Percentiles rank a stretch among this genome's conserved stretches.
phyloP scores from a whole-genome alignment of 257 asterid genomes.

The Lavandula angustifolia region DNA sequence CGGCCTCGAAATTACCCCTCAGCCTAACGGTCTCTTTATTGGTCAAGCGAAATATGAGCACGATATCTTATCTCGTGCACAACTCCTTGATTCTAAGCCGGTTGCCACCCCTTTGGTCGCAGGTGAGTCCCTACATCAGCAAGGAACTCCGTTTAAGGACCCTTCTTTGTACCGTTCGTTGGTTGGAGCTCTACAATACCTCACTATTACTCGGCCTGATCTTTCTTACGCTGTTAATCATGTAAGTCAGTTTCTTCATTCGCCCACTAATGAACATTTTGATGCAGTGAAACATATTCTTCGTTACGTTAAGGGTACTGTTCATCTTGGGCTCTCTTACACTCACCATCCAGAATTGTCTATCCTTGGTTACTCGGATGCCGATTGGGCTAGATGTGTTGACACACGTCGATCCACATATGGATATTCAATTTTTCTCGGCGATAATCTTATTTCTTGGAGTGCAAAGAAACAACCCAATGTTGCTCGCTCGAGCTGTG shows the following conservation, averaged over 20 bases:
- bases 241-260: not conserved
- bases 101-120: no score
- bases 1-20: no score
- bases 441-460: not conserved
- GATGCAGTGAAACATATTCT: not conserved
- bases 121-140: no score
- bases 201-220: not conserved
- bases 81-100: no score
- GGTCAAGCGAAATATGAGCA: no score
- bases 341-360: not conserved
- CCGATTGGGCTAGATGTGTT: not conserved
- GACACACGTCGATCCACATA: not conserved
- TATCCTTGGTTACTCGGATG: not conserved
- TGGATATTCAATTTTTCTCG: not conserved
- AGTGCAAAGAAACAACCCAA: not conserved
- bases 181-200: no score
- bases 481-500: not conserved
- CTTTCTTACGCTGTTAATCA: not conserved
- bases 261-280: not conserved
- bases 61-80: no score
- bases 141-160: not conserved
- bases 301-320: not conserved
- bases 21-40: no score
- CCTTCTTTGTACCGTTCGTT: no score
- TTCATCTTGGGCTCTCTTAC: not conserved